Percentiles rank a stretch among this genome's conserved stretches.
Evolutionary conservation across 768 basidiomycete genomes (phyloP).

Genomic region (Macrolepiota dolichaula): DNA sequence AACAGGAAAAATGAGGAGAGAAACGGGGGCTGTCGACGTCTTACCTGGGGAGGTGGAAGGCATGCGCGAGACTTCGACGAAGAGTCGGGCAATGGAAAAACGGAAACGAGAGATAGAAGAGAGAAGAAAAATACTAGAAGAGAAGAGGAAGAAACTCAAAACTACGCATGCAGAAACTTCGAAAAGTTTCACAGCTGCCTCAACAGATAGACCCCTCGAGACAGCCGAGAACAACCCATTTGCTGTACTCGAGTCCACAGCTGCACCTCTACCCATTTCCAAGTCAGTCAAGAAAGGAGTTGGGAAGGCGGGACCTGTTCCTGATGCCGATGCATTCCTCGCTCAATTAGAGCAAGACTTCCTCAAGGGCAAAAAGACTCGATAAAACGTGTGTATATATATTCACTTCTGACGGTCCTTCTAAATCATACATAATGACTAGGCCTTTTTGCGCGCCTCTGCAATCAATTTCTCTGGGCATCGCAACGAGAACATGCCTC

Average conservation of each 20-base stretch:
- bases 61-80: conserved; percentile 42
- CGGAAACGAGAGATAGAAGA: conserved; percentile 74
- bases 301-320: conserved; percentile 9
- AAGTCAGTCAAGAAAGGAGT: conserved; percentile 18
- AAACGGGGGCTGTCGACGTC: conserved; percentile 57
- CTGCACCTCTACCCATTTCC: conserved; percentile 18
- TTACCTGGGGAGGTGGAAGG: conserved; percentile 76
- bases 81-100: conserved; percentile 66
- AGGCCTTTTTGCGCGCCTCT: conserved; percentile 25
- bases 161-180: conserved; percentile 11
- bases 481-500: conserved; percentile 39
- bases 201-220: background rate
- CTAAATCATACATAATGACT: background rate
- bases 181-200: background rate
- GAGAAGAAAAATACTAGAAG: conserved; percentile 56
- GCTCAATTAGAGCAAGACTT: conserved; percentile 66
- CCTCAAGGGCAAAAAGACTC: conserved; percentile 24
- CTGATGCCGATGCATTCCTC: conserved; percentile 62
- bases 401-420: background rate
- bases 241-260: conserved; percentile 41
- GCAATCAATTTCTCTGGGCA: conserved; percentile 47
- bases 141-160: conserved; percentile 56
- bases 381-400: background rate
- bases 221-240: conserved; percentile 40
- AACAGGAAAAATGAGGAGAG: conserved; percentile 61